Evolutionary conservation across 2,329 filamentous ascomycete species (phyloP).

Genomic region (Fusarium sp.): DNA sequence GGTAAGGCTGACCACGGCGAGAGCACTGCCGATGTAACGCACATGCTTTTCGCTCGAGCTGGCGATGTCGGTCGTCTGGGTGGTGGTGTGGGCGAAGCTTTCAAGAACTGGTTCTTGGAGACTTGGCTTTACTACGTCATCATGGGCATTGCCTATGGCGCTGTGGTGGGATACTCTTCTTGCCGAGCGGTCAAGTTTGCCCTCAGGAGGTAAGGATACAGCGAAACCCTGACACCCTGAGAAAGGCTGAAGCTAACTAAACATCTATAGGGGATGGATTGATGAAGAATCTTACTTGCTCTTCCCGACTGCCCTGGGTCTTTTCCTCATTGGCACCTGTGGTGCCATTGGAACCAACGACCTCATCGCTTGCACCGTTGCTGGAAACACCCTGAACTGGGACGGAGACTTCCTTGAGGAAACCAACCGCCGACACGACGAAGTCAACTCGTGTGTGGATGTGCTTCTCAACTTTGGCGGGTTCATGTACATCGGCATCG

Average conservation of each 20-base stretch:
- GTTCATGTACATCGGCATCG: slow-evolving; percentile 69
- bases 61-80: slow-evolving; percentile 63
- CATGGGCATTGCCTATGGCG: slow-evolving; percentile 64
- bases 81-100: slow-evolving; percentile 62
- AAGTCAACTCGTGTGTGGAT: slow-evolving; percentile 70
- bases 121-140: slow-evolving; percentile 71
- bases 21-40: background rate
- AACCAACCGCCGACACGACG: slow-evolving; percentile 66
- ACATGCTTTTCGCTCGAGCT: slow-evolving; percentile 35
- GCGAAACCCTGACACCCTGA: background rate
- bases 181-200: slow-evolving; percentile 60
- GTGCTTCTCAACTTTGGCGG: slow-evolving; percentile 70
- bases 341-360: slow-evolving; percentile 70
- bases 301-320: slow-evolving; percentile 63
- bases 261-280: slow-evolving; percentile 60
- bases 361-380: slow-evolving; percentile 70
- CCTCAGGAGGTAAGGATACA: slow-evolving; percentile 46
- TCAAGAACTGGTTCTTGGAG: slow-evolving; percentile 70
- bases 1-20: slow-evolving; percentile 39
- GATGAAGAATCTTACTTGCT: slow-evolving; percentile 66
- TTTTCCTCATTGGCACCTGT: slow-evolving; percentile 69
- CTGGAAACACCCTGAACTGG: slow-evolving; percentile 72
- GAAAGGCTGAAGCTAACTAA: background rate
- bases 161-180: slow-evolving; percentile 60
- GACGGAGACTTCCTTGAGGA: slow-evolving; percentile 70